Base-by-base conservation (phyloP, 2,329 filamentous ascomycete species). In the Aureobasidium sp. region DNA sequence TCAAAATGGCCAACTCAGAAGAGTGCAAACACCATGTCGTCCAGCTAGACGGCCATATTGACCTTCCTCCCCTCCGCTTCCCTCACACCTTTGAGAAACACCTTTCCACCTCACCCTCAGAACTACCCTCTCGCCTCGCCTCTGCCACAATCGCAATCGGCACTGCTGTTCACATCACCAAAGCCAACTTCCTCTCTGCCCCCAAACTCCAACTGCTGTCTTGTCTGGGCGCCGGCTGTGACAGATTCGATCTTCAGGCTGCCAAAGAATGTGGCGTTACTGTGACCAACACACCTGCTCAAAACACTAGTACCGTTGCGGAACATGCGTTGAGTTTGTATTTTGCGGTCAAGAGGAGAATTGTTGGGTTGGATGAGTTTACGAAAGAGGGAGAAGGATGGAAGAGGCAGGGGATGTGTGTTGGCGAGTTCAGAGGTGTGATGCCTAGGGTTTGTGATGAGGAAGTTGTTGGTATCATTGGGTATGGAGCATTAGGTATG, bases 271-370 rank as follows among this genome's bases (percentile, higher is more conserved):
- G 77, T 17, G 77, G 77, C 36, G 74, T 82, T 57, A 72, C 73
- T 15, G 74, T 82, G 41, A 75, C 73, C 53, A 80, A 80, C 56
- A 77, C 75, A 48, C 77, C 78, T 3, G 73, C 71, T n/a, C 76
- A 78, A 26, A 81, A 81, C 59, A 73, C 79, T 6, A 72, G 74
- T 12, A 65, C 73, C 2, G 74, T 77, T 1, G 74, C 74, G 34
- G 80, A 82, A 67, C 80, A 82, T 72, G 79, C 79, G 12, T 74
- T 82, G 44, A 78, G 75, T 47, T 67, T 82, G 62, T 81, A 80
- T 67, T 80, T 79, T 65, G 77, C 78, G 5, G 69, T 77, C 7
- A 72, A 79, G 56, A 71, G 78, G 61, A 72, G 72, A 61, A 72
- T 79, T 12, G 67, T 78, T 27, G 67, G 70, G 32, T 68, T 77